Conservation (phyloP, 257 asterid species). For the Solanum gracilifrons region DNA sequence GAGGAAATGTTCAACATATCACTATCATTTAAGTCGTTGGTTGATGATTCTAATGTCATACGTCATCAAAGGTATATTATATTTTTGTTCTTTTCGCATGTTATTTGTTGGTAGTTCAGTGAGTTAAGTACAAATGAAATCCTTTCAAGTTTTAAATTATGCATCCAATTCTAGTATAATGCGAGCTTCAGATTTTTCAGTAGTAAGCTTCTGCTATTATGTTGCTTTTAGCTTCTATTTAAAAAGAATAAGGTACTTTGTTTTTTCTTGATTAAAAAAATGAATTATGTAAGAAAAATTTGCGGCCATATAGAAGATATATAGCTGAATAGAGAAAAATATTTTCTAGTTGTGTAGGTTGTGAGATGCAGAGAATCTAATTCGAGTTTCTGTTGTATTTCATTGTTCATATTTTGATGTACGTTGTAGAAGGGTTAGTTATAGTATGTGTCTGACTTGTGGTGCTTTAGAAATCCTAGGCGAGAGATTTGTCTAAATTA, state of each 20-base stretch:
- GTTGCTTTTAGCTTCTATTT: no score
- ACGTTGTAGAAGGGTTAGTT: neutral
- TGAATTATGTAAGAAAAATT: no score
- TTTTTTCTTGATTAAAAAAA: no score
- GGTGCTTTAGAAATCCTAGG: neutral
- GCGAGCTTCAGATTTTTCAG: no score
- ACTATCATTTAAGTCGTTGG: slow-evolving; percentile 36
- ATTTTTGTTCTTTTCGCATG: neutral
- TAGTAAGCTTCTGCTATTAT: no score
- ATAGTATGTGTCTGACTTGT: neutral
- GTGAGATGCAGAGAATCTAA: neutral
- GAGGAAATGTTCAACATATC: slow-evolving; percentile 46
- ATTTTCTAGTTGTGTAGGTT: no score
- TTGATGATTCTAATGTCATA: slow-evolving; percentile 47
- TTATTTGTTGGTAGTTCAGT: neutral
- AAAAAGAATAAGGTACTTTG: no score
- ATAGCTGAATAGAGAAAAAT: no score
- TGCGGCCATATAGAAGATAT: no score
- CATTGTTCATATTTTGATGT: neutral
- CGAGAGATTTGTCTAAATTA: neutral
- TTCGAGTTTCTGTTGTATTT: neutral
- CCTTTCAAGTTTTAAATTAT: no score
- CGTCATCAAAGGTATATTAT: slow-evolving; percentile 30
- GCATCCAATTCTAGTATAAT: no score
- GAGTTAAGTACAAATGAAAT: no score